A percentile compares a stretch with the other conserved stretches of the same genome.
Evolutionary conservation across 768 basidiomycete genomes (phyloP).

Genomic region (Basidioascus undulatus): DNA sequence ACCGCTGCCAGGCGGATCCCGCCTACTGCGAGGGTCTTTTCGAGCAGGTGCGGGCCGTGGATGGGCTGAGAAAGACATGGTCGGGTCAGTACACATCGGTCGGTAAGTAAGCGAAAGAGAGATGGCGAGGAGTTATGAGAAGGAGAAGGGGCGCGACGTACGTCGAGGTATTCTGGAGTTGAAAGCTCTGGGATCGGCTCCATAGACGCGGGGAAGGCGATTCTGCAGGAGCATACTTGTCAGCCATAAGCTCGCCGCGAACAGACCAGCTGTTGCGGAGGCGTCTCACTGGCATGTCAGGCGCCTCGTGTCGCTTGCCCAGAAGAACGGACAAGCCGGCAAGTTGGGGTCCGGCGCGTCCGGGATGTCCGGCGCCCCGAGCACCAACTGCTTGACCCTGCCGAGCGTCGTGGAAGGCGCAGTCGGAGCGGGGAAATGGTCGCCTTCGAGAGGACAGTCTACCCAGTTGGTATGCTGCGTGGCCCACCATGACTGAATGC

Average conservation of each 20-base stretch:
- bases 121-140: too few species aligned
- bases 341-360: neutral
- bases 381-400: neutral
- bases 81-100: too few species aligned
- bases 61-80: too few species aligned
- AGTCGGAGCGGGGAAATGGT: conserved; percentile 6
- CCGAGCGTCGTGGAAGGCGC: neutral
- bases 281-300: neutral
- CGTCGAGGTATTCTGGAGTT: conserved; percentile 52
- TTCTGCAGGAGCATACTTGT: conserved; percentile 2
- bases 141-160: too few species aligned
- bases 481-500: conserved; percentile 43
- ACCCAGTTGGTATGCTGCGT: conserved; percentile 40
- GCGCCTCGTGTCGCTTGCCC: conserved; percentile 5
- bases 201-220: conserved; percentile 35
- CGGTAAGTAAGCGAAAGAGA: too few species aligned
- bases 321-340: conserved; percentile 8
- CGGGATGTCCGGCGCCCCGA: neutral
- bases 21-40: conserved; percentile 57
- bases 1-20: conserved; percentile 64
- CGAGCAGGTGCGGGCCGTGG: conserved; percentile 39
- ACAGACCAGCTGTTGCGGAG: neutral
- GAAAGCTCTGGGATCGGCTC: conserved; percentile 34
- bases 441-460: conserved; percentile 21
- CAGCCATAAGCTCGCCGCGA: too few species aligned